A percentile compares a stretch with the other conserved stretches of the same genome.
These are phyloP conservation scores for Aspergillus vadensis DNA, from an alignment of 2,329 filamentous ascomycete species.

Conservation along the genomic window DNA sequence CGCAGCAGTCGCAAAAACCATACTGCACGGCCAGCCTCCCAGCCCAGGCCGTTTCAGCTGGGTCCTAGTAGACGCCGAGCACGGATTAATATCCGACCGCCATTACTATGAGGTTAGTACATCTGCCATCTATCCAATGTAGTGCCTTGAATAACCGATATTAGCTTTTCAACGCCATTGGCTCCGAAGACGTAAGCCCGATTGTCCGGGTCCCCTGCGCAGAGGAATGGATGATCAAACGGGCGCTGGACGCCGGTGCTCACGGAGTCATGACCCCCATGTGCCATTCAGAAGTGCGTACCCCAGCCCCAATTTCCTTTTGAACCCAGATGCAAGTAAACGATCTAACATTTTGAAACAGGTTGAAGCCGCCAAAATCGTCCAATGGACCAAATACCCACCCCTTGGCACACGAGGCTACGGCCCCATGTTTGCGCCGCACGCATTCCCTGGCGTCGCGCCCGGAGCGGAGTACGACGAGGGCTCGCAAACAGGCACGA, in stretches of 20 bases:
- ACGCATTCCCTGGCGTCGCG: slow-evolving; percentile 31
- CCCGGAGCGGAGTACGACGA: slow-evolving; percentile 35
- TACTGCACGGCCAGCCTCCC: slow-evolving; percentile 32
- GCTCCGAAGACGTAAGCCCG: slow-evolving; percentile 35
- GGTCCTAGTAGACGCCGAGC: slow-evolving; percentile 45
- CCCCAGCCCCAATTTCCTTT: too few species aligned
- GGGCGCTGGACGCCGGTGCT: slow-evolving; percentile 41
- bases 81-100: slow-evolving; percentile 42
- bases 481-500: slow-evolving; percentile 34
- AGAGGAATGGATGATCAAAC: slow-evolving; percentile 46
- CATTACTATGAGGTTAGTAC: slow-evolving; percentile 39
- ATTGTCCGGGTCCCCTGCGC: slow-evolving; percentile 38
- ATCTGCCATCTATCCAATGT: too few species aligned
- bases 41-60: slow-evolving; percentile 33
- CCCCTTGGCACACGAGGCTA: slow-evolving; percentile 36
- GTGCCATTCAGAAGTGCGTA: slow-evolving; percentile 34
- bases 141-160: too few species aligned
- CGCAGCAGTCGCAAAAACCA: slow-evolving; percentile 33
- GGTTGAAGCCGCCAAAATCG: slow-evolving; percentile 34
- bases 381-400: slow-evolving; percentile 35
- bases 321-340: too few species aligned
- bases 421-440: slow-evolving; percentile 40
- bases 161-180: slow-evolving; percentile 40
- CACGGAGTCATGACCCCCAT: slow-evolving; percentile 42
- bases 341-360: too few species aligned